Conservation (phyloP, 1,284 basidiomycete genomes). For the Tylopilus sp. region DNA sequence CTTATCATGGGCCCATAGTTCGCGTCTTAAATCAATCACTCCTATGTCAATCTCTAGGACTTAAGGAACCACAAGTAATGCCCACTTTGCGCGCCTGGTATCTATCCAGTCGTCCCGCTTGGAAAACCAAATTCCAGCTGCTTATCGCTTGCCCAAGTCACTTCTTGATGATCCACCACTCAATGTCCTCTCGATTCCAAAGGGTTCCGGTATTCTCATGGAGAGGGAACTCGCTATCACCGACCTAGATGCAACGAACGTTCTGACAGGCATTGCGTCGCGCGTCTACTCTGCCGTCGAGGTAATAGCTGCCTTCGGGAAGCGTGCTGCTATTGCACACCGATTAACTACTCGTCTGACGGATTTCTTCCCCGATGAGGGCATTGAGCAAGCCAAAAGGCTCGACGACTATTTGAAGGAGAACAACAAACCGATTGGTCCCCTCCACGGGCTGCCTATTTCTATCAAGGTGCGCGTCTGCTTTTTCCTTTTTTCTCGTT, state of each 20-base stretch:
- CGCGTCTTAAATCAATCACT: background rate
- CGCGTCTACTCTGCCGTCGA: slow-evolving; percentile 37
- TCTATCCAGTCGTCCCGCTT: slow-evolving; percentile 29
- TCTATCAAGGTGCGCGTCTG: slow-evolving; percentile 50
- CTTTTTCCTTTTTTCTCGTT: too few relatives aligned
- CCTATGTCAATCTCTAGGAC: slow-evolving; percentile 35
- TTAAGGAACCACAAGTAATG: slow-evolving; percentile 35
- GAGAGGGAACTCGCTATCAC: slow-evolving; percentile 56
- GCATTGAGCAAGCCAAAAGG: slow-evolving; percentile 51
- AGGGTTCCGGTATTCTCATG: slow-evolving; percentile 52
- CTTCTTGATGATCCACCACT: slow-evolving; percentile 35
- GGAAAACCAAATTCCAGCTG: slow-evolving; percentile 35
- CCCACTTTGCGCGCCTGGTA: slow-evolving; percentile 31
- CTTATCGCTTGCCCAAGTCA: slow-evolving; percentile 22
- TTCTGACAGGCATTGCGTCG: slow-evolving; percentile 31
- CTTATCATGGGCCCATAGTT: background rate
- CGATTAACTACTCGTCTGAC: slow-evolving; percentile 41
- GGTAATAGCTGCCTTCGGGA: slow-evolving; percentile 42
- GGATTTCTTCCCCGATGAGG: slow-evolving; percentile 43
- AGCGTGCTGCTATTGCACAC: slow-evolving; percentile 43
- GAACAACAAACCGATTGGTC: slow-evolving; percentile 52
- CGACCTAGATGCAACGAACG: slow-evolving; percentile 44
- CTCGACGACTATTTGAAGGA: slow-evolving; percentile 51
- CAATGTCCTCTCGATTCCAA: slow-evolving; percentile 44
- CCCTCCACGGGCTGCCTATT: slow-evolving; percentile 62